Evolutionary conservation across 2,329 filamentous ascomycete species (phyloP), one percentile per base, ranked within the genome.

Genomic region (Grosmannia clavigera): DNA sequence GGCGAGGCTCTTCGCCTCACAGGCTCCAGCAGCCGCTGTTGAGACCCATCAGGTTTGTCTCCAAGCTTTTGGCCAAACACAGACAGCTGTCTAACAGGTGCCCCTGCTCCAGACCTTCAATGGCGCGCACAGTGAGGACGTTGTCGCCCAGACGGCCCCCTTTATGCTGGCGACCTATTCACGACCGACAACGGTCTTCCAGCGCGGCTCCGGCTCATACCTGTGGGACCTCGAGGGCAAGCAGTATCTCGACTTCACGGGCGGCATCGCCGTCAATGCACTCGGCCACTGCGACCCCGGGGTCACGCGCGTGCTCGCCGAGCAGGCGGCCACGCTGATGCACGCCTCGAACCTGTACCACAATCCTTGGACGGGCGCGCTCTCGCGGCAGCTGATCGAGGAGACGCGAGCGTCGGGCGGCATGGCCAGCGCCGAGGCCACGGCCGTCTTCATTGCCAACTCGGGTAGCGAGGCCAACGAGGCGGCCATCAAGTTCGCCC

Each of bases 131-230:
- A 95, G 89, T 65, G 82, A 84, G 40, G 80, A 84, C 35, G 81
- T 96, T 62, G 83, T 96, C 65, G 80, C 83, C 65, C 83, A 89
- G 63, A 85, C 91, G 68, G 81, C 85, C 38, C 87, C 88, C 3
- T 97, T 85, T 75, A 97, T 99, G 92, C 88, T 99, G 33, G 87
- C 91, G 2, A 99, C 94, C 58, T 99, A 99, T 74, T 85, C 90
- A 58, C 89, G 94, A 31, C 92, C 94, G 56, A 81, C 88, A 53
- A 90, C 91, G 2, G 88, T 97, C 69, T 96, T 99, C 72, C 84
- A 91, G 61, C 88, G 86, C 71, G 94, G 92, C 64, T 78, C 90
- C 70, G 94, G 94, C 2, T 91, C 87, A 62, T 92, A 91, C 71
- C 73, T 99, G 64, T 97, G 86, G 83, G 94, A 99, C 71, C 76